Conservation (phyloP, 2,329 filamentous ascomycete genomes). For the Aspergillus awamori region DNA sequence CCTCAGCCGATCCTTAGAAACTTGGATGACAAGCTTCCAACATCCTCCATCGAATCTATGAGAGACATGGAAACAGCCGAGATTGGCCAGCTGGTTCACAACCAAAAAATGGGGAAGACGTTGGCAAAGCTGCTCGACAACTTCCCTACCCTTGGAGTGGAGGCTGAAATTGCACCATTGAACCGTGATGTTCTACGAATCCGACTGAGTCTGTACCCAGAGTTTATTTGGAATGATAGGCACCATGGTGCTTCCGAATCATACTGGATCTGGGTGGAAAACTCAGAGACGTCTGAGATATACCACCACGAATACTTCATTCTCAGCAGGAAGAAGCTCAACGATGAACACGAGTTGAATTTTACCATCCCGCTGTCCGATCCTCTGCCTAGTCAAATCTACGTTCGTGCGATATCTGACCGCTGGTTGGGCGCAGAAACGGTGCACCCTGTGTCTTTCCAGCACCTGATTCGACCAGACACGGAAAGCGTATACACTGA, state of each 20-base stretch:
- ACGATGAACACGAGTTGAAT: conserved; percentile 96
- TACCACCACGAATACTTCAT: conserved; percentile 99
- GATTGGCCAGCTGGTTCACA: conserved; percentile 88
- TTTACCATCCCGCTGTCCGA: conserved; percentile 96
- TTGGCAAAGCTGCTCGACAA: conserved; percentile 81
- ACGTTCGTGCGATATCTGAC: conserved; percentile 91
- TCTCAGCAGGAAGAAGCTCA: conserved; percentile 81
- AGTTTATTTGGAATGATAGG: conserved; percentile 93
- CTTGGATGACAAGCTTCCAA: conserved; percentile 75
- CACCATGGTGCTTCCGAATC: conserved; percentile 93
- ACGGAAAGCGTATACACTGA: conserved; percentile 98
- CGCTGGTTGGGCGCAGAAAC: conserved; percentile 96
- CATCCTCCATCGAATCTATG: conserved; percentile 76
- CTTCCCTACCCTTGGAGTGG: conserved; percentile 88
- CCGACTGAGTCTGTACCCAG: conserved; percentile 79
- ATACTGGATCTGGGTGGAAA: conserved; percentile 99
- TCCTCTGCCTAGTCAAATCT: conserved; percentile 91
- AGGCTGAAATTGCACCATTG: conserved; percentile 91
- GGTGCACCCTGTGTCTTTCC: conserved; percentile 92
- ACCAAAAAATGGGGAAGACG: conserved; percentile 80
- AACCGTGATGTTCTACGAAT: conserved; percentile 95
- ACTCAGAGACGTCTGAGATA: conserved; percentile 95
- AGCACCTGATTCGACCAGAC: conserved; percentile 94
- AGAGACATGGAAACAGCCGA: conserved; percentile 92
- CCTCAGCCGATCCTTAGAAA: conserved; percentile 80